Evolutionary conservation across 2,329 filamentous ascomycete species (phyloP).

Genomic region (Herpomyces periplanetae): DNA sequence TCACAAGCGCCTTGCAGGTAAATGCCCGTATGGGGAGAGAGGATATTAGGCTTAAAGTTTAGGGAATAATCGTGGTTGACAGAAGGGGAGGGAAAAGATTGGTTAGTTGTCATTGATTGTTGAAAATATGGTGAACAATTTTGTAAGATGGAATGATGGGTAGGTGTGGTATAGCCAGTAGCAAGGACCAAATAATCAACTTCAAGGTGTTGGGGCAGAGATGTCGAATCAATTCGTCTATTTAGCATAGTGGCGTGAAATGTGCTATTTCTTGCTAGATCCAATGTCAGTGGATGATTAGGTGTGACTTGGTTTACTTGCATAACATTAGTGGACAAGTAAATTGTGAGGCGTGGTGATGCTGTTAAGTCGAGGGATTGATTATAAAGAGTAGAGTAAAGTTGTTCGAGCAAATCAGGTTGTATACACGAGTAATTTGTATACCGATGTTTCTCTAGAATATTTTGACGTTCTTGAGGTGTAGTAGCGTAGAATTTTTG

Average conservation of each 20-base stretch:
- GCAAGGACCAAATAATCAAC: constrained; percentile 52
- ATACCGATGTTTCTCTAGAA: constrained; percentile 26
- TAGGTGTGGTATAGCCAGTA: constrained; percentile 42
- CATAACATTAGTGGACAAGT: constrained; percentile 9
- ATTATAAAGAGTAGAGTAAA: constrained; percentile 59
- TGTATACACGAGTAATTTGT: constrained; percentile 90
- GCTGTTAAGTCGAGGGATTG: constrained; percentile 35
- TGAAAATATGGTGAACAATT: too few relatives aligned
- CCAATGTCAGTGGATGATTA: constrained; percentile 8
- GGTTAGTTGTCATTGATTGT: too few relatives aligned
- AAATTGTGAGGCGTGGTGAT: constrained; percentile 20
- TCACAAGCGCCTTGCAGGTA: constrained; percentile 89
- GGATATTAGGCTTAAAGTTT: constrained; percentile 22
- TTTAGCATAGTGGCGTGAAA: constrained; percentile 4
- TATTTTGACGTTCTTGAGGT: constrained; percentile 17
- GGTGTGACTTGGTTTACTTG: constrained; percentile 19
- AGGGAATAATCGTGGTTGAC: constrained; percentile 45
- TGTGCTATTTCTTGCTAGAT: constrained; percentile 9
- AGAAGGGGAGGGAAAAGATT: constrained; percentile 14
- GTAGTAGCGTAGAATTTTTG: constrained; percentile 31
- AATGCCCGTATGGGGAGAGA: constrained; percentile 33
- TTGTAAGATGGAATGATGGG: constrained; percentile 33
- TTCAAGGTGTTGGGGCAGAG: too few relatives aligned
- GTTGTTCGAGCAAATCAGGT: constrained; percentile 48
- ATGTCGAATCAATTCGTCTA: constrained; percentile 18